phyloP scores from a whole-genome alignment of 1,139 yeast genomes.

The Yamadazyma atlantica region DNA sequence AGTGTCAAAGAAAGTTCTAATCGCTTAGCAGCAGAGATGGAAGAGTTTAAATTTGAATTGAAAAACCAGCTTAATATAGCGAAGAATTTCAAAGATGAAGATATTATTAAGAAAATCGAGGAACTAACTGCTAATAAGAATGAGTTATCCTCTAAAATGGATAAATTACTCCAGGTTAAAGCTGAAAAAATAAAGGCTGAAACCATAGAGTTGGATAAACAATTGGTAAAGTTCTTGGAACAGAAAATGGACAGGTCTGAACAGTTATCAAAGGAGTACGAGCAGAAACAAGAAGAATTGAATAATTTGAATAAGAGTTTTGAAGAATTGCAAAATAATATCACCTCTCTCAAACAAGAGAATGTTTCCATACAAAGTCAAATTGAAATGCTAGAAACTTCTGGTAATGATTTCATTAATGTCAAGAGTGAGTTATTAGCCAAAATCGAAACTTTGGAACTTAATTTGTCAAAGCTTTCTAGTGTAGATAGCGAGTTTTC shows the following conservation, averaged over 20 bases:
- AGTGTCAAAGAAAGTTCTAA: conserved; percentile 24
- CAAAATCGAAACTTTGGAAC: conserved; percentile 11
- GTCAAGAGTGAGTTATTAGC: conserved; percentile 8
- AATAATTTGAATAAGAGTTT: conserved; percentile 13
- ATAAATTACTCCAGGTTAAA: conserved; percentile 14
- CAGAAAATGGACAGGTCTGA: conserved; percentile 6
- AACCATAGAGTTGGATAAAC: conserved; percentile 13
- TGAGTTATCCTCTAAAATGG: conserved; percentile 13
- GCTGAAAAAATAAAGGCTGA: conserved; percentile 19
- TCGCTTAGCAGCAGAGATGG: conserved; percentile 26
- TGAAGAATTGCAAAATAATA: conserved; percentile 10
- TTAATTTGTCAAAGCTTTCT: conserved; percentile 10
- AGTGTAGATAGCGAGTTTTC: conserved; percentile 8
- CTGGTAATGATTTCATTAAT: conserved; percentile 7
- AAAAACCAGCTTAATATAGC: conserved; percentile 30
- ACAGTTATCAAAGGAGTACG: conserved; percentile 1
- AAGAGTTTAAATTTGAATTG: conserved; percentile 33
- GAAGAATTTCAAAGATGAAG: conserved; percentile 25
- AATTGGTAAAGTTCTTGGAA: conserved; percentile 6
- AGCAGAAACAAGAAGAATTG: conserved; percentile 7
- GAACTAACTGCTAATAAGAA: conserved; percentile 15
- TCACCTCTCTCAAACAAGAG: conserved; percentile 4
- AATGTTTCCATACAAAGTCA: conserved; percentile 1
- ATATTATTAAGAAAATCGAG: conserved; percentile 18
- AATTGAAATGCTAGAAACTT: conserved; percentile 3